A percentile compares a stretch with the other conserved stretches of the same genome.
Conservation (phyloP, 306 rosid genomes). For the Cucumis melo region DNA sequence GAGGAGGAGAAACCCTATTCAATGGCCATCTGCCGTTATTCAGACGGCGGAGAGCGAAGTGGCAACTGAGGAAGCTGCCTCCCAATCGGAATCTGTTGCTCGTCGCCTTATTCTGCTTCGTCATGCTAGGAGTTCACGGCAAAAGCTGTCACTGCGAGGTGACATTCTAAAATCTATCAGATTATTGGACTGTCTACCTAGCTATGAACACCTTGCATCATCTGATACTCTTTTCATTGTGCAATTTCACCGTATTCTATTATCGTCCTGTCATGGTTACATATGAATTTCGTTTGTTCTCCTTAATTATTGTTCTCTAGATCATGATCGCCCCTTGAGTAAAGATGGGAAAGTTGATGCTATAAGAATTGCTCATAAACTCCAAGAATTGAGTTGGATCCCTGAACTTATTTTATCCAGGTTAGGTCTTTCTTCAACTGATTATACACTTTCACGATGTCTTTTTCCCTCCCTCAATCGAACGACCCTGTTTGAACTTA, state of each 20-base stretch:
- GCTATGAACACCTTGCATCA: neutral
- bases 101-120: slow-evolving; percentile 96
- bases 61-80: slow-evolving; percentile 20
- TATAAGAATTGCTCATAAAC: slow-evolving; percentile 46
- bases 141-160: slow-evolving; percentile 63
- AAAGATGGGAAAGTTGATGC: slow-evolving; percentile 69
- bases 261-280: neutral
- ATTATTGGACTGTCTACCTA: neutral
- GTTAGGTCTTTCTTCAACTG: slow-evolving; percentile 25
- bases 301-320: slow-evolving; percentile 14
- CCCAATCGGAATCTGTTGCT: slow-evolving; percentile 28
- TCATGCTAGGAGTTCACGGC: slow-evolving; percentile 72
- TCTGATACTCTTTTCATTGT: neutral
- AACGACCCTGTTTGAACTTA: neutral
- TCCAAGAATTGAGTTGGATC: slow-evolving; percentile 77
- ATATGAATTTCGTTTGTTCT: neutral
- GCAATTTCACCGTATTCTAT: neutral
- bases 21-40: slow-evolving; percentile 23
- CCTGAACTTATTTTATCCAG: slow-evolving; percentile 88
- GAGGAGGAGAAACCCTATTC: slow-evolving; percentile 22
- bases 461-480: neutral
- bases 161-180: neutral
- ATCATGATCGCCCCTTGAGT: slow-evolving; percentile 92
- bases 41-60: slow-evolving; percentile 36
- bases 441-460: slow-evolving; percentile 1